Base-by-base conservation (phyloP, 164 flowering plant genomes). In the Nymphaea colorata region DNA sequence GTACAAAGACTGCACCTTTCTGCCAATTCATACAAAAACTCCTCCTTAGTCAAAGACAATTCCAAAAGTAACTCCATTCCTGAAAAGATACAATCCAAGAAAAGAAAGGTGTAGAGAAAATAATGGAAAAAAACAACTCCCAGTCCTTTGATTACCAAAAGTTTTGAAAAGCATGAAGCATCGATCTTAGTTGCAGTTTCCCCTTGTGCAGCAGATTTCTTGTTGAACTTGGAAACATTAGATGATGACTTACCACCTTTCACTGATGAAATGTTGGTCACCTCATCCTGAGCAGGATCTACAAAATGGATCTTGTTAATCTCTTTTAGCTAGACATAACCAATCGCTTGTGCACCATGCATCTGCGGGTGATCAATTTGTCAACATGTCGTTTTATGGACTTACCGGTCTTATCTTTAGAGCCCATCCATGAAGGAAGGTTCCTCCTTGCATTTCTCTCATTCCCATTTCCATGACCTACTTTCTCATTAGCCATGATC, bases 1-100 rank as follows among this genome's bases (percentile, higher is more conserved):
- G 74, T 16, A 79, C 99, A 85, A 95, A 88, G 25, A 88, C 91
- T 15, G 90, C 97, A 8, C 98, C 98, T 73, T 95, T 96, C 98
- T 95, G 82, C 76, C 68, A 66, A 79, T 61, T 69, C 43, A 43
- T 7, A 6, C 41, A 62, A 17, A 68, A 25, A 12, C 57, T 61
- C 10, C 16, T 36, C 4, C 43, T 64, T 8, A 12, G 36, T 64
- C 11, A 66, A 65, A 41, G 4, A 2, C 12, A 64, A 63, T 3
- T 42, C 4, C 5, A 5, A 66, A 36, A 16, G 11, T 5, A 15
- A 4, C 47, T 14, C 12, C 43, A 15, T 36, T 25, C 5, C 4
- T 2, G 43, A 64, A 36, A 41, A 18, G 44, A 18, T 0, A 64
- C 42, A 42, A 64, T 43, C 5, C 5, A 41, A 64, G 15, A 42